Conservation (phyloP, 2,329 filamentous ascomycete genomes). For the Phyllosticta paracitricarpa region DNA sequence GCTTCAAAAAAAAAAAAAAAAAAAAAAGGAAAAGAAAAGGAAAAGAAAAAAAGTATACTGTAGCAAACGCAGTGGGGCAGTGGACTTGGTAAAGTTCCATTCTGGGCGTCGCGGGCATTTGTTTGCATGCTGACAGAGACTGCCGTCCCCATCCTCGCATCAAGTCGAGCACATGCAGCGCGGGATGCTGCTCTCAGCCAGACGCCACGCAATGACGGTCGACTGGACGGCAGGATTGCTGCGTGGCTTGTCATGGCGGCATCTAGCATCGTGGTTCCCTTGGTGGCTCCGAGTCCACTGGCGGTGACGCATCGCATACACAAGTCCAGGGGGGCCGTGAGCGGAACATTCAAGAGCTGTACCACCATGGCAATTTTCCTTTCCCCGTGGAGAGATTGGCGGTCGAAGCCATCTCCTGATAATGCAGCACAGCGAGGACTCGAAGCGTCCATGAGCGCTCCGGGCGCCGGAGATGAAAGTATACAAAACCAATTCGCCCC, state of each 20-base stretch:
- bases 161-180: neutral
- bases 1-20: too few relatives aligned
- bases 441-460: neutral
- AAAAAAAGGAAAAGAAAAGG: too few relatives aligned
- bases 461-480: neutral
- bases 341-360: too few relatives aligned
- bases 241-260: constrained; percentile 5
- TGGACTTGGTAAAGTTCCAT: neutral
- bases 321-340: too few relatives aligned
- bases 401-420: neutral
- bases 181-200: neutral
- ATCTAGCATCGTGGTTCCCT: neutral
- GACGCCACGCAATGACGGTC: neutral
- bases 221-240: neutral
- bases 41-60: too few relatives aligned
- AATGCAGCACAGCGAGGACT: neutral
- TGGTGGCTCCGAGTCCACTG: neutral
- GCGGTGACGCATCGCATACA: neutral
- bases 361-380: too few relatives aligned
- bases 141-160: neutral
- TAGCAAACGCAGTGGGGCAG: neutral
- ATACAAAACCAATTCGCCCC: neutral
- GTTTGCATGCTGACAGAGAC: constrained; percentile 1
- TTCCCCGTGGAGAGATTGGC: neutral
- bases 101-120: constrained; percentile 1